Evolutionary conservation across 2,329 filamentous ascomycete species (phyloP).

Genomic region (Pestalotiopsis sp.): DNA sequence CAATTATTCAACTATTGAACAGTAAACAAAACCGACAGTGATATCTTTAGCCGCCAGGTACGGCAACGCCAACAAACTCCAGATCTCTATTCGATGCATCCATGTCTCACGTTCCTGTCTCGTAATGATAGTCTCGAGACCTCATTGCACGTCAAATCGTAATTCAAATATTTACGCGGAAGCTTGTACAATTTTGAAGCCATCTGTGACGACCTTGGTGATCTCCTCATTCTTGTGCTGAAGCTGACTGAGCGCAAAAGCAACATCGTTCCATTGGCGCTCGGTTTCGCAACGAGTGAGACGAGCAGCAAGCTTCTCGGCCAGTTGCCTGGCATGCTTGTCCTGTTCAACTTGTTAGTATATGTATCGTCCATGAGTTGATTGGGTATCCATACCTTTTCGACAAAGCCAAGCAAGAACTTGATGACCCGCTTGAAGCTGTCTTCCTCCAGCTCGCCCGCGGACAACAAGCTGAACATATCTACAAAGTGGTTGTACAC

Average conservation of each 20-base stretch:
- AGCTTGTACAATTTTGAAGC: slow-evolving; percentile 72
- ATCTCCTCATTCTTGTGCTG: slow-evolving; percentile 96
- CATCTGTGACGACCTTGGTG: slow-evolving; percentile 72
- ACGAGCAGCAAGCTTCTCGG: slow-evolving; percentile 88
- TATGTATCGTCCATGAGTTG: not conserved
- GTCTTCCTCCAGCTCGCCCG: slow-evolving; percentile 84
- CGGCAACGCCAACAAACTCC: slow-evolving; percentile 1
- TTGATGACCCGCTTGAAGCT: slow-evolving; percentile 84
- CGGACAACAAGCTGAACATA: slow-evolving; percentile 93
- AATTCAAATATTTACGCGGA: slow-evolving; percentile 48
- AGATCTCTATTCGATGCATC: not conserved
- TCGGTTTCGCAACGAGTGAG: slow-evolving; percentile 87
- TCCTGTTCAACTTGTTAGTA: slow-evolving; percentile 61
- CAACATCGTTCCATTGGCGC: slow-evolving; percentile 96
- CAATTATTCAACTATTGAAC: not conserved
- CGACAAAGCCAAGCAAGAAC: slow-evolving; percentile 93
- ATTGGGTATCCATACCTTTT: slow-evolving; percentile 70
- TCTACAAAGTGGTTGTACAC: slow-evolving; percentile 99
- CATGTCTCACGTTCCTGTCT: not conserved
- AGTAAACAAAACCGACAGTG: not conserved
- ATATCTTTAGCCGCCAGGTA: not conserved
- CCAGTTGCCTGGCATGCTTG: slow-evolving; percentile 93
- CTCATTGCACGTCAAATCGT: slow-evolving; percentile 3
- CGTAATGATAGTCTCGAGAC: not conserved
- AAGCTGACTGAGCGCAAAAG: slow-evolving; percentile 84